Evolutionary conservation across 1,139 yeast genomes (phyloP).

Genomic region (Torulaspora globosa): DNA sequence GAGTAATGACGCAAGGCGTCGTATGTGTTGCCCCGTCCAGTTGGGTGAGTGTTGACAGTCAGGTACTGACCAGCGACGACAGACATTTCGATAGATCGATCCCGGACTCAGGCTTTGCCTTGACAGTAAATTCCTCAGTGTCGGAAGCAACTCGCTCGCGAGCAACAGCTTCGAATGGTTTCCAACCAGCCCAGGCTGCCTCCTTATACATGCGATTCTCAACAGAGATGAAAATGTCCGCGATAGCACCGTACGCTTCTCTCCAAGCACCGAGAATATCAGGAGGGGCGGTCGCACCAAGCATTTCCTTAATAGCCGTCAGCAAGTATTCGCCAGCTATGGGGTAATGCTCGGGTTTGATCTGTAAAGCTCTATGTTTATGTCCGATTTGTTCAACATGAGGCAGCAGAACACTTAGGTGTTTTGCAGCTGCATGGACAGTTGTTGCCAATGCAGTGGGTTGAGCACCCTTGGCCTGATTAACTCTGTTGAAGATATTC

Average conservation of each 20-base stretch:
- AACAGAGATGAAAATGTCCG: slow-evolving; percentile 55
- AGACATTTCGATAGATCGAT: slow-evolving; percentile 39
- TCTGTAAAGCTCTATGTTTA: slow-evolving; percentile 63
- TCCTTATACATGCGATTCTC: slow-evolving; percentile 48
- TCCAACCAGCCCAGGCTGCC: slow-evolving; percentile 55
- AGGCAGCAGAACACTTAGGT: slow-evolving; percentile 49
- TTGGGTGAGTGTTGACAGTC: slow-evolving; percentile 46
- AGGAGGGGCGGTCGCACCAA: slow-evolving; percentile 55
- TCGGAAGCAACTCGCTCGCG: slow-evolving; percentile 45
- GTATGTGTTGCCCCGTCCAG: slow-evolving; percentile 29
- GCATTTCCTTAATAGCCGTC: slow-evolving; percentile 49
- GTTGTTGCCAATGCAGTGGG: slow-evolving; percentile 65
- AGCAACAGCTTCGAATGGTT: slow-evolving; percentile 46
- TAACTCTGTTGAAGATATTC: slow-evolving; percentile 56
- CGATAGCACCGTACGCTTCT: slow-evolving; percentile 60
- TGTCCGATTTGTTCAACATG: slow-evolving; percentile 59
- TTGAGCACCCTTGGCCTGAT: slow-evolving; percentile 55
- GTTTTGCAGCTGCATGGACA: slow-evolving; percentile 56
- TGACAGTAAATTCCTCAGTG: slow-evolving; percentile 48
- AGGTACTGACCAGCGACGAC: slow-evolving; percentile 54
- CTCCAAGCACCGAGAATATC: slow-evolving; percentile 61
- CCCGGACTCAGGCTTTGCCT: slow-evolving; percentile 42
- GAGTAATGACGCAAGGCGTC: slow-evolving; percentile 37
- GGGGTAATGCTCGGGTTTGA: slow-evolving; percentile 60
- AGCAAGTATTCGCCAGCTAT: slow-evolving; percentile 57